These are phyloP conservation scores for Suillus sp. DNA, from an alignment of 768 basidiomycete species.

Conservation along the genomic window DNA sequence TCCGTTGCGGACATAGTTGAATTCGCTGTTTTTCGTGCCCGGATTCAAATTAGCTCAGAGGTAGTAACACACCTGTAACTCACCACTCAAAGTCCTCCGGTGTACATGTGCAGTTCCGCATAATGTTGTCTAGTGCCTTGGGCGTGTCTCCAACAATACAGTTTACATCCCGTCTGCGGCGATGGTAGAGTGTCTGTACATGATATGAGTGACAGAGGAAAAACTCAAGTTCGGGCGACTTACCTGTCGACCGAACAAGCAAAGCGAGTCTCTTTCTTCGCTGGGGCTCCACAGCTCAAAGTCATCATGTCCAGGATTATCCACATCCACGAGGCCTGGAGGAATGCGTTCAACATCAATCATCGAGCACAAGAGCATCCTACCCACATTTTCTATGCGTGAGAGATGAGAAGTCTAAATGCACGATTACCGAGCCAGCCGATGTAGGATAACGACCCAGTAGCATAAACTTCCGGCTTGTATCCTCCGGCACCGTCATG, in stretches of 20 bases:
- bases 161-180: constrained; percentile 74
- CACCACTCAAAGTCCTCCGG: constrained; percentile 93
- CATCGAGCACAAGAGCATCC: neutral
- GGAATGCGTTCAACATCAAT: constrained; percentile 12
- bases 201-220: constrained; percentile 5
- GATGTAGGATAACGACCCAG: constrained; percentile 62
- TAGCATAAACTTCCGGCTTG: constrained; percentile 87
- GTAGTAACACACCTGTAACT: constrained; percentile 24
- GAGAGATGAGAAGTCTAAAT: constrained; percentile 86
- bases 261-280: constrained; percentile 82
- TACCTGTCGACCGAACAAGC: constrained; percentile 92
- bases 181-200: constrained; percentile 83
- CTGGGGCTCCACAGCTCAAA: constrained; percentile 98
- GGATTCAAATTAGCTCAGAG: neutral
- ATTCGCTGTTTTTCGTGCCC: constrained; percentile 62
- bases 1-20: constrained; percentile 77
- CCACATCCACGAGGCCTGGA: constrained; percentile 65
- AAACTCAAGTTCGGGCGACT: constrained; percentile 9
- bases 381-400: constrained; percentile 74
- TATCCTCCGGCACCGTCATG: constrained; percentile 88
- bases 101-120: constrained; percentile 74
- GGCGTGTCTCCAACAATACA: constrained; percentile 80
- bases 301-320: constrained; percentile 84
- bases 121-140: constrained; percentile 54
- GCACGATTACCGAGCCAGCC: constrained; percentile 56